Percentiles rank a stretch among this genome's conserved stretches.
These are phyloP conservation scores for Cyberlindnera mycetangii DNA, from an alignment of 805 yeast species.

Conservation along the genomic window DNA sequence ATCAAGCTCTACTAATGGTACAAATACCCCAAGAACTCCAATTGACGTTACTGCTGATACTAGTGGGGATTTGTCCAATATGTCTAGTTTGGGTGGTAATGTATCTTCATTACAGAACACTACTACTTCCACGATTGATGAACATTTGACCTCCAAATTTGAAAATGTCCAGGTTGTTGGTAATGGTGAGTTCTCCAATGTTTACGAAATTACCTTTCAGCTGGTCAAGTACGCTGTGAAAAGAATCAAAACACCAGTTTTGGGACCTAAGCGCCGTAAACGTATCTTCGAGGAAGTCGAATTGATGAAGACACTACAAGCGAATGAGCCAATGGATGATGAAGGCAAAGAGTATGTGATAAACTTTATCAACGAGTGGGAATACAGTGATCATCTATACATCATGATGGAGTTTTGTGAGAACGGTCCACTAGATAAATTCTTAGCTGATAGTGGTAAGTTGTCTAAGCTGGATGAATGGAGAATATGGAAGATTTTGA, in stretches of 20 bases:
- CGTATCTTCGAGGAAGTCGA: constrained; percentile 75
- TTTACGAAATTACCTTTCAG: constrained; percentile 74
- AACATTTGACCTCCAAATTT: constrained; percentile 46
- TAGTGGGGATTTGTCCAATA: constrained; percentile 20
- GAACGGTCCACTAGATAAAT: constrained; percentile 84
- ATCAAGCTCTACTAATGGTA: constrained; percentile 21
- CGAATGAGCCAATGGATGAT: constrained; percentile 36
- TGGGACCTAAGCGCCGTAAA: constrained; percentile 54
- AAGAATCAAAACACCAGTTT: constrained; percentile 66
- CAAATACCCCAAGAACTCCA: constrained; percentile 33
- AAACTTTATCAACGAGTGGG: constrained; percentile 84
- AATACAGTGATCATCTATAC: constrained; percentile 66
- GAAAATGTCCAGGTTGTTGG: constrained; percentile 71
- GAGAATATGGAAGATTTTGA: constrained; percentile 94
- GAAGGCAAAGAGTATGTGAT: constrained; percentile 79
- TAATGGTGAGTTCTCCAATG: constrained; percentile 85
- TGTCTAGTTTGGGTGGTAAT: constrained; percentile 22
- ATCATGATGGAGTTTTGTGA: constrained; percentile 96
- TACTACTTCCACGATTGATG: constrained; percentile 30
- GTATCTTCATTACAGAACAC: constrained; percentile 24
- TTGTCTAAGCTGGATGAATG: constrained; percentile 86
- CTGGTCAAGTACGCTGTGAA: constrained; percentile 79
- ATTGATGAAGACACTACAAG: constrained; percentile 47
- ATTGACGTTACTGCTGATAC: constrained; percentile 21
- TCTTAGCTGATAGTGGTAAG: constrained; percentile 73